phyloP scores from a whole-genome alignment of 2,329 filamentous ascomycete genomes.

The Thermochaetoides dissita region DNA sequence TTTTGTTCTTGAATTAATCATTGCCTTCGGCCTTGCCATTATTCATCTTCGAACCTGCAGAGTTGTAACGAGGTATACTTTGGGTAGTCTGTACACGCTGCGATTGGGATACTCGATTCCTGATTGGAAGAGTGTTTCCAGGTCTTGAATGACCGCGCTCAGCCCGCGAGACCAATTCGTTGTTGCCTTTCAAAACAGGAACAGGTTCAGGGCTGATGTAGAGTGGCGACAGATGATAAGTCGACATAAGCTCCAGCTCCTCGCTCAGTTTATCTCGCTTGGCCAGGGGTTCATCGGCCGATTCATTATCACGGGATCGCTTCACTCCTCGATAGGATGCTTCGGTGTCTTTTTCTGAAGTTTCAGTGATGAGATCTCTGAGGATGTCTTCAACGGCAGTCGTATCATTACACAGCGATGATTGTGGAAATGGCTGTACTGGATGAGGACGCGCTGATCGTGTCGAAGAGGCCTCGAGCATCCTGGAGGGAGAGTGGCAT shows the following conservation, averaged over 20 bases:
- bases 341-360: slow-evolving; percentile 2
- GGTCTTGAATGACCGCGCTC: too few relatives aligned
- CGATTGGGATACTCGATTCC: too few relatives aligned
- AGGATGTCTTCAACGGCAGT: slow-evolving; percentile 11
- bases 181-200: too few relatives aligned
- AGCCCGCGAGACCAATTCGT: too few relatives aligned
- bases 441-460: slow-evolving; percentile 7
- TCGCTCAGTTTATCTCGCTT: slow-evolving; percentile 18
- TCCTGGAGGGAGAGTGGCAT: slow-evolving; percentile 7
- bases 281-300: slow-evolving; percentile 14
- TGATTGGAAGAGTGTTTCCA: too few relatives aligned
- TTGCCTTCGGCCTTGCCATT: too few relatives aligned
- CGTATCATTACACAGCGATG: slow-evolving; percentile 1
- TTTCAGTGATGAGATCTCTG: slow-evolving; percentile 11
- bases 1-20: too few relatives aligned
- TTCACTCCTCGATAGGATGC: slow-evolving; percentile 12
- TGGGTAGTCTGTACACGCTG: too few relatives aligned
- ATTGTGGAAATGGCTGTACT: slow-evolving; percentile 3
- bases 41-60: too few relatives aligned
- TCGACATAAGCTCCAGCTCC: slow-evolving; percentile 17
- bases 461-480: slow-evolving; percentile 4
- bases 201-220: neutral
- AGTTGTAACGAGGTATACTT: too few relatives aligned
- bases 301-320: slow-evolving; percentile 13
- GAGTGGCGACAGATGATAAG: neutral